Conservation (phyloP, 306 rosid species). For the Cucurbita pepo region DNA sequence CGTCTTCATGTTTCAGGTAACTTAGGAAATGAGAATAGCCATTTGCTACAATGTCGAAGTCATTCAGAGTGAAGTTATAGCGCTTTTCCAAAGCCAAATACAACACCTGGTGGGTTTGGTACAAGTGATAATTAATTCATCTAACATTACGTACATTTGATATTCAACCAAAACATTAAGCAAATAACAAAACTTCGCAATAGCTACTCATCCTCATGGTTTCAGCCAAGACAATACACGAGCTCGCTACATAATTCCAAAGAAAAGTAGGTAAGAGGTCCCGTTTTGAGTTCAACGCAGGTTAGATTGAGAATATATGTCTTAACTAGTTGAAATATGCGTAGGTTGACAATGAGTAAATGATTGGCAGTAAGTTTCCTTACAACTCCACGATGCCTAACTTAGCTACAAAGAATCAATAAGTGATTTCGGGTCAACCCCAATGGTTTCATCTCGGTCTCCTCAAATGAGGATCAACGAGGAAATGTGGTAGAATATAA, state of each 20-base stretch:
- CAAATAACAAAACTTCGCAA: neutral
- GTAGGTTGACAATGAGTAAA: neutral
- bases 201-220: neutral
- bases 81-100: slow-evolving; percentile 76
- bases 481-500: neutral
- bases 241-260: neutral
- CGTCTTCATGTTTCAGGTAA: slow-evolving; percentile 34
- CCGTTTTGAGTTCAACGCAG: neutral
- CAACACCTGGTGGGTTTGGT: slow-evolving; percentile 32
- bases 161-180: neutral
- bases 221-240: neutral
- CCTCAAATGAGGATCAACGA: neutral
- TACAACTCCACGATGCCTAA: neutral
- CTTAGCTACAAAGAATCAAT: neutral
- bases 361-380: neutral
- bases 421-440: neutral
- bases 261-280: neutral
- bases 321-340: neutral
- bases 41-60: slow-evolving; percentile 68
- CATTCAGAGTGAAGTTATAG: slow-evolving; percentile 70
- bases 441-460: neutral
- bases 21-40: slow-evolving; percentile 66
- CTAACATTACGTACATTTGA: neutral
- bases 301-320: neutral
- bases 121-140: neutral